These are phyloP conservation scores for Zopfochytrium polystomum DNA, from an alignment of 371 early-diverging fungal species.

Conservation along the genomic window DNA sequence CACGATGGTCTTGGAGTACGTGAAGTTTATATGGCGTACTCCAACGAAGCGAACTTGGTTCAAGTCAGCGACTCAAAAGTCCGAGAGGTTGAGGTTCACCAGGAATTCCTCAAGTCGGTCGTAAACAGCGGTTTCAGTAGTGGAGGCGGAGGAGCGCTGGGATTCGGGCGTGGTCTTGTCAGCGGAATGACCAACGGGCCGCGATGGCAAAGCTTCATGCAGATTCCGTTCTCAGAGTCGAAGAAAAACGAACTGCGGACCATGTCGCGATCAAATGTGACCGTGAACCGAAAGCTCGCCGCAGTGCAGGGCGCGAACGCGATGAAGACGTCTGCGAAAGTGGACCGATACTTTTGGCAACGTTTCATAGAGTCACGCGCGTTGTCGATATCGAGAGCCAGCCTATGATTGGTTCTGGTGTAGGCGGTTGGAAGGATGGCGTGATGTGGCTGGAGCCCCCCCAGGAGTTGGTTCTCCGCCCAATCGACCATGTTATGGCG, in stretches of 20 bases:
- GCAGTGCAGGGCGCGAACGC: constrained; percentile 38
- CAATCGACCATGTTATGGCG: constrained; percentile 46
- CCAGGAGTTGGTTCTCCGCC: constrained; percentile 41
- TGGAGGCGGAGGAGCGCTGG: too few species aligned
- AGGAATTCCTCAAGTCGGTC: constrained; percentile 41
- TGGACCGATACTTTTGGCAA: constrained; percentile 53
- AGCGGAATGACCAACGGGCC: constrained; percentile 23
- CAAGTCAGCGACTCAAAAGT: constrained; percentile 49
- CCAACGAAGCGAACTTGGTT: constrained; percentile 51
- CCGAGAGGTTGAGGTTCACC: constrained; percentile 45
- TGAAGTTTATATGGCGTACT: constrained; percentile 53
- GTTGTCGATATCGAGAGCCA: constrained; percentile 50
- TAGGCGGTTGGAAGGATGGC: constrained; percentile 54
- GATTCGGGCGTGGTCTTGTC: too few species aligned
- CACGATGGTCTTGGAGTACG: constrained; percentile 54
- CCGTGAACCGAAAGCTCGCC: constrained; percentile 51
- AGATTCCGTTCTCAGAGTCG: constrained; percentile 55
- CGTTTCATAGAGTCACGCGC: constrained; percentile 46
- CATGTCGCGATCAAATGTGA: constrained; percentile 25
- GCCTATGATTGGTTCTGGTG: constrained; percentile 50
- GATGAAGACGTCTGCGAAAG: constrained; percentile 10
- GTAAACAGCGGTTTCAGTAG: constrained; percentile 5
- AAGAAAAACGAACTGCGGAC: constrained; percentile 38
- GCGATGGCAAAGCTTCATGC: constrained; percentile 51
- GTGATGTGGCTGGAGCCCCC: constrained; percentile 52